phyloP scores from a whole-genome alignment of 1,284 basidiomycete genomes.

The Mycosarcoma maydis region DNA sequence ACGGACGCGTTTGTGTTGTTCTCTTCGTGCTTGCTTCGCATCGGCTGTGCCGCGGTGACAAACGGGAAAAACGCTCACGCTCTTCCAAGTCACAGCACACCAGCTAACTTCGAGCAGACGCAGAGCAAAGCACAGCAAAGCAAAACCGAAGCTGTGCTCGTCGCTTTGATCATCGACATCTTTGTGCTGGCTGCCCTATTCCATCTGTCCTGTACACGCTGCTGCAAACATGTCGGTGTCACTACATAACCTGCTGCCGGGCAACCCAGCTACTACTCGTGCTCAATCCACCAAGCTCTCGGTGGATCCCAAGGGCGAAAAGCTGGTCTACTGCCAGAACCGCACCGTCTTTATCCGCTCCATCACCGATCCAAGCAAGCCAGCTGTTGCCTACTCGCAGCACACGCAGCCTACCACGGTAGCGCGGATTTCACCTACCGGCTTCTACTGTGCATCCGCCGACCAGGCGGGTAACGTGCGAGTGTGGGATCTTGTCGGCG shows the following conservation, averaged over 20 bases:
- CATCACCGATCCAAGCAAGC: conserved; percentile 68
- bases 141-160: too few relatives aligned
- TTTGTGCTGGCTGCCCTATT: too few relatives aligned
- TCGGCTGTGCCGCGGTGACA: conserved; percentile 2
- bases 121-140: background rate
- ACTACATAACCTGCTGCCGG: conserved; percentile 29
- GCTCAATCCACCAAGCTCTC: conserved; percentile 83
- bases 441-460: conserved; percentile 88
- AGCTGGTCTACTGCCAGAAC: conserved; percentile 83
- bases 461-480: conserved; percentile 70
- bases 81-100: too few relatives aligned
- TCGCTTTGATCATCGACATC: background rate
- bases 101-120: too few relatives aligned
- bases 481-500: conserved; percentile 91
- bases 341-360: conserved; percentile 73
- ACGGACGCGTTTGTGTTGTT: conserved; percentile 7
- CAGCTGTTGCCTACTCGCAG: conserved; percentile 74
- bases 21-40: background rate
- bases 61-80: too few relatives aligned
- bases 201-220: too few relatives aligned
- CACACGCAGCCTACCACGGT: conserved; percentile 87
- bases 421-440: conserved; percentile 89
- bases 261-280: conserved; percentile 68
- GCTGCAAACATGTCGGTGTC: conserved; percentile 52
- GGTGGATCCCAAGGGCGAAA: conserved; percentile 75